Base-by-base conservation (phyloP, 2,329 filamentous ascomycete species). In the Diaporthe vexans region DNA sequence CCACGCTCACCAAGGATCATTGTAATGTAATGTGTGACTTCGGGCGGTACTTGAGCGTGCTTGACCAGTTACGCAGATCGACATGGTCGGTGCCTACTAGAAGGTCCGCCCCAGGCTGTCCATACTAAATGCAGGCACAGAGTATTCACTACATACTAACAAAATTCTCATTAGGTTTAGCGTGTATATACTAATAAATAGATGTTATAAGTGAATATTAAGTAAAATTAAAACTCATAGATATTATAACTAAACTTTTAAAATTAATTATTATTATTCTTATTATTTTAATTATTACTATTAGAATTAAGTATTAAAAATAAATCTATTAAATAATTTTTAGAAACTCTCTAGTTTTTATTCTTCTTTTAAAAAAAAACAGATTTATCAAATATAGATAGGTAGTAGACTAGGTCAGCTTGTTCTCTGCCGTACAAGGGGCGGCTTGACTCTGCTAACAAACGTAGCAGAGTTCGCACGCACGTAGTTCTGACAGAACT, bases 41-140 rank as follows among this genome's bases (percentile, higher is more conserved):
- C n/a, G 11, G 63, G 33, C 48, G 8, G 48, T 40, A 15, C 48
- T 26, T 26, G n/a, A 40, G 33, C 29, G 48, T 40, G 15, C 48
- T 37, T 26, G n/a, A 26, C 21, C 29, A 54, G 4, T 29, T 29
- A 13, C 9, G 48, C 48, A 54, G 63, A 54, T 54, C 48, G 48
- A 68, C 63, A 40, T 54, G 46, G 52, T 54, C 63, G 63, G 63
- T 68, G 46, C n/a, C 63, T 21, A 68, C 63, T 52, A 52, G 33
- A 68, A 68, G n/a, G n/a, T 54, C 63, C 63, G 63, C 63, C 63
- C 11, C 48, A 17, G 48, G 21, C 46, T 40, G 7, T 21, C 17
- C 33, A 40, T 21, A 8, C 26, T 37, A 6, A 68, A 68, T 40
- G 63, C 63, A 68, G 63, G 63, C 29, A 54, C 63, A 26, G 11